Conservation (phyloP, 805 yeast genomes). For the Candida mattraensis region DNA sequence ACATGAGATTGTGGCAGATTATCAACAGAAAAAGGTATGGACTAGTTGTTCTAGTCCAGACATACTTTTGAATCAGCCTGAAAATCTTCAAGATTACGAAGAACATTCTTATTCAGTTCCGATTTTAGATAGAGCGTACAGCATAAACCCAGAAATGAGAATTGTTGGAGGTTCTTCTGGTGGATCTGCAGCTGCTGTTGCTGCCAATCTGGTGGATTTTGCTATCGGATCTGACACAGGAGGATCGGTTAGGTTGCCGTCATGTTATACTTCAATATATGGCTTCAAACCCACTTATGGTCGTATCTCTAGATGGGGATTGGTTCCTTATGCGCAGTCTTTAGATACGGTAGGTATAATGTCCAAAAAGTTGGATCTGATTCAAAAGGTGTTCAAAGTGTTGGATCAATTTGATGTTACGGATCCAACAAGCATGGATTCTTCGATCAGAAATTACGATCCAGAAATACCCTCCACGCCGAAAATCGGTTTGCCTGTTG, state of each 20-base stretch:
- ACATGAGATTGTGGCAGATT: constrained; percentile 21
- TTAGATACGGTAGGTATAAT: constrained; percentile 92
- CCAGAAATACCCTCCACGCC: constrained; percentile 22
- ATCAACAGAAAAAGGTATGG: constrained; percentile 25
- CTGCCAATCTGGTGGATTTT: constrained; percentile 66
- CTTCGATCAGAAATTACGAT: constrained; percentile 32
- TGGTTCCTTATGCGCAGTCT: constrained; percentile 89
- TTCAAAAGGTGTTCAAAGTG: constrained; percentile 50
- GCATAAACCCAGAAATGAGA: constrained; percentile 30
- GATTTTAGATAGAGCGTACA: constrained; percentile 13
- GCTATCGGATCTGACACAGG: constrained; percentile 97
- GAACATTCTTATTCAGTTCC: constrained; percentile 20
- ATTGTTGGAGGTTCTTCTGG: constrained; percentile 93
- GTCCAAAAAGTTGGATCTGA: constrained; percentile 45
- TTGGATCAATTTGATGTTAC: constrained; percentile 63
- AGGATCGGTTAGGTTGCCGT: constrained; percentile 92
- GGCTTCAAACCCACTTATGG: constrained; percentile 97
- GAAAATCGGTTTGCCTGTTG: constrained; percentile 72
- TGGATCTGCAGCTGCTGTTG: constrained; percentile 92
- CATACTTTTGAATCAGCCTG: constrained; percentile 43
- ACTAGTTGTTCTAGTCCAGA: constrained; percentile 24
- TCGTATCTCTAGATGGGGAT: constrained; percentile 87
- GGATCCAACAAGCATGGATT: constrained; percentile 74
- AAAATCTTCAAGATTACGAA: constrained; percentile 7
- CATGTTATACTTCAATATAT: constrained; percentile 75